These are phyloP conservation scores for Phalaenopsis hybrid DNA, from an alignment of 116 monocot species.

Conservation along the genomic window DNA sequence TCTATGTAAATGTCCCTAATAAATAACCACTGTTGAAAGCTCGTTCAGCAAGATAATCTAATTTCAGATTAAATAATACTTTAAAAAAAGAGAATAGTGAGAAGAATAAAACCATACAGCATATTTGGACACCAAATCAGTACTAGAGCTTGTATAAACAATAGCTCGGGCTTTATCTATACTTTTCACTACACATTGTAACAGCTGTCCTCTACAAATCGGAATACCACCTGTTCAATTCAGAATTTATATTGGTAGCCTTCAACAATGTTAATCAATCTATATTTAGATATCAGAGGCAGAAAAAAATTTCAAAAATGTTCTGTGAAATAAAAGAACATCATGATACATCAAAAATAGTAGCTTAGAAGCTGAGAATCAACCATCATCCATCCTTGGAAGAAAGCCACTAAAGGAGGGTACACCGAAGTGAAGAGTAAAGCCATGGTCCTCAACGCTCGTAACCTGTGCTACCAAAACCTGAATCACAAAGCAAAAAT, in stretches of 20 bases:
- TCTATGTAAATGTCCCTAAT: no score
- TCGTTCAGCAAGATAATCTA: background rate
- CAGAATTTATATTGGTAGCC: background rate
- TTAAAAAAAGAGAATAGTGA: background rate
- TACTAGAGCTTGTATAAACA: conserved; percentile 46
- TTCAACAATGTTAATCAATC: background rate
- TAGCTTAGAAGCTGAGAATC: background rate
- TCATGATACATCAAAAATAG: background rate
- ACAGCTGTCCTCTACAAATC: conserved; percentile 40
- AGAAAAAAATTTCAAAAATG: background rate
- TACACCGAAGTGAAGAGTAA: conserved; percentile 84
- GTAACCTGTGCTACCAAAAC: conserved; percentile 68
- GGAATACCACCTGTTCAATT: conserved; percentile 26
- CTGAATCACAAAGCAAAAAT: conserved; percentile 28
- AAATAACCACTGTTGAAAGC: background rate
- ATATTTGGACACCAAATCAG: conserved; percentile 54
- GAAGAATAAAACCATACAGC: conserved; percentile 43
- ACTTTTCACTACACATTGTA: conserved; percentile 62
- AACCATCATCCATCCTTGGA: conserved; percentile 31
- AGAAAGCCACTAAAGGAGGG: conserved; percentile 79
- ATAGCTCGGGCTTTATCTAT: conserved; percentile 63
- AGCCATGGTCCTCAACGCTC: conserved; percentile 96
- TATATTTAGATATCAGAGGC: background rate
- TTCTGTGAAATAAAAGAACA: background rate
- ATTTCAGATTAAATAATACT: background rate